Percentiles rank a stretch among this genome's conserved stretches.
These are phyloP conservation scores for Coniferiporia sulphurascens DNA, from an alignment of 1,284 basidiomycete genomes.

Conservation along the genomic window DNA sequence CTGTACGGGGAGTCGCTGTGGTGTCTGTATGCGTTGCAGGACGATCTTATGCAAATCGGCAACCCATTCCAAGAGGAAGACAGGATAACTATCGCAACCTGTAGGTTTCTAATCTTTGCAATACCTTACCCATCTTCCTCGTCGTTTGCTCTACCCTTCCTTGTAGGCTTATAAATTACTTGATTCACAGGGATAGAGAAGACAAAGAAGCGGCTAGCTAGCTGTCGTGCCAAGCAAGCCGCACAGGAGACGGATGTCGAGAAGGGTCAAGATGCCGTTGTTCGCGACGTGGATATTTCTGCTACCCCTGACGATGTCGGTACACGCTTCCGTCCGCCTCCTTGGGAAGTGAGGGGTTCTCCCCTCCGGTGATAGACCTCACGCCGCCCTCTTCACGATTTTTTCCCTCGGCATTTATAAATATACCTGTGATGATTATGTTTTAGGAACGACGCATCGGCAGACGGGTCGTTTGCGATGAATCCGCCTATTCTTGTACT, in stretches of 20 bases:
- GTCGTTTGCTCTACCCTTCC: background rate
- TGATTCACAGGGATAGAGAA: slow-evolving; percentile 66
- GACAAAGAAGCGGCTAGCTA: slow-evolving; percentile 71
- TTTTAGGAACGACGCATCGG: background rate
- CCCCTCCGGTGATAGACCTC: slow-evolving; percentile 5
- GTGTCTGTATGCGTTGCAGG: slow-evolving; percentile 88
- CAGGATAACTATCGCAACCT: slow-evolving; percentile 72
- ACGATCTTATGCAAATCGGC: slow-evolving; percentile 81
- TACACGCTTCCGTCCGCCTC: background rate
- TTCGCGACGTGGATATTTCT: background rate
- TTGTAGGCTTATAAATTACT: slow-evolving; percentile 3
- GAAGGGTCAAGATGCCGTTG: background rate
- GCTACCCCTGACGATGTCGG: background rate
- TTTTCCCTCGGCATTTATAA: background rate
- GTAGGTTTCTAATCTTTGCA: slow-evolving; percentile 39
- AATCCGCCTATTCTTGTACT: background rate
- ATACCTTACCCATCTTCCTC: background rate
- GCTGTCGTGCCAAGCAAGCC: slow-evolving; percentile 41
- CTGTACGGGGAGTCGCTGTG: slow-evolving; percentile 93
- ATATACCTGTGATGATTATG: background rate
- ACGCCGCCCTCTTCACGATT: background rate
- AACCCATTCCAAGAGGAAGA: slow-evolving; percentile 86
- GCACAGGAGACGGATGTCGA: background rate
- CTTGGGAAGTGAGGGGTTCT: slow-evolving; percentile 11
- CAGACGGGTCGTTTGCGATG: background rate